These are phyloP conservation scores for Fusarium proliferatum DNA, from an alignment of 2,329 filamentous ascomycete species.

Conservation along the genomic window DNA sequence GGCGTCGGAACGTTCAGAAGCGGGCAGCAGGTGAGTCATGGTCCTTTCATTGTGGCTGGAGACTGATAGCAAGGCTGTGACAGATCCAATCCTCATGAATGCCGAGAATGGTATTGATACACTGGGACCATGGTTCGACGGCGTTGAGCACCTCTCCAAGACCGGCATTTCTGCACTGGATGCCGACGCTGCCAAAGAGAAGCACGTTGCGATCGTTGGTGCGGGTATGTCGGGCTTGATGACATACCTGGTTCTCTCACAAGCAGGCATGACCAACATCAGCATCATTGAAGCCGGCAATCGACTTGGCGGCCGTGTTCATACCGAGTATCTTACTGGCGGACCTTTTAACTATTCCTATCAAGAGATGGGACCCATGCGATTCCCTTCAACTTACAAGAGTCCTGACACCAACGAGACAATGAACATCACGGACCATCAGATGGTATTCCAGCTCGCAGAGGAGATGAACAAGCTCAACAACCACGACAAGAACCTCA, in stretches of 20 bases:
- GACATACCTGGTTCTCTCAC: constrained; percentile 1
- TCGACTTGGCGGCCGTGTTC: constrained; percentile 8
- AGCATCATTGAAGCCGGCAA: constrained; percentile 5
- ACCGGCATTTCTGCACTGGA: not conserved
- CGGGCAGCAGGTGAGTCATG: not conserved
- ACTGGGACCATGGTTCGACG: constrained; percentile 1
- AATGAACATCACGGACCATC: constrained; percentile 18
- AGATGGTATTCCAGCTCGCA: not conserved
- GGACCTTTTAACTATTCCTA: constrained; percentile 18
- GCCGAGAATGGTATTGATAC: not conserved
- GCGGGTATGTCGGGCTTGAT: constrained; percentile 3
- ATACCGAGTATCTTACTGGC: not conserved
- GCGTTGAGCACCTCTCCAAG: not conserved
- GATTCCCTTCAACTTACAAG: constrained; percentile 7
- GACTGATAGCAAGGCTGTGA: accelerated
- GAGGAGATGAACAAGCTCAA: constrained; percentile 18
- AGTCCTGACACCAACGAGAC: constrained; percentile 9
- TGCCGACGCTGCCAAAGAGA: not conserved
- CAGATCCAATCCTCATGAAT: not conserved
- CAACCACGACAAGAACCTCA: constrained; percentile 3
- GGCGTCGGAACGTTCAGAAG: not conserved
- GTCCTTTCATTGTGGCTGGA: accelerated
- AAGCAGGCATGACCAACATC: constrained; percentile 18
- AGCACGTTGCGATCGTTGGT: not conserved
- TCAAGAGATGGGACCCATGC: constrained; percentile 22